Conservation (phyloP, 768 basidiomycete genomes). For the Crucibulum laeve region DNA sequence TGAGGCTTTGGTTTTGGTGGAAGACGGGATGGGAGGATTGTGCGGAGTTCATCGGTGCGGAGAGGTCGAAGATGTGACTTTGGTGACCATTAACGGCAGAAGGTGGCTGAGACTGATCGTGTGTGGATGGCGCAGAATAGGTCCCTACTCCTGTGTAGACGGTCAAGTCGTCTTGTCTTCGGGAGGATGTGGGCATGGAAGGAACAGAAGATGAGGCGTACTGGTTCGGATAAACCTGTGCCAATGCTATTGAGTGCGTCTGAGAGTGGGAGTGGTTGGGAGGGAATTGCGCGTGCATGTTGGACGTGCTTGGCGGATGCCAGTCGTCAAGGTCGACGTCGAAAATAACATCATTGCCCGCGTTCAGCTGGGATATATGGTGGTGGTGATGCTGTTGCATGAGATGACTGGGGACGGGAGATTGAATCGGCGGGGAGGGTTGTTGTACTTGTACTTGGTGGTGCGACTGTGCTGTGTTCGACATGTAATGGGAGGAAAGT, state of each 20-base stretch:
- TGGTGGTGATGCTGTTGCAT: slow-evolving; percentile 12
- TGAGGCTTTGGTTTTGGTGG: not conserved
- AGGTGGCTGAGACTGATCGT: not conserved
- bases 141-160: slow-evolving; percentile 7
- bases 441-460: slow-evolving; percentile 6
- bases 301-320: slow-evolving; percentile 9
- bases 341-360: slow-evolving; percentile 12
- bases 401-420: slow-evolving; percentile 17
- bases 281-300: slow-evolving; percentile 2
- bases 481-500: not conserved
- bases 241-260: slow-evolving; percentile 3
- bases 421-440: slow-evolving; percentile 17
- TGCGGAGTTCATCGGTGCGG: not conserved
- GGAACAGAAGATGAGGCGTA: slow-evolving; percentile 5
- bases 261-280: slow-evolving; percentile 7
- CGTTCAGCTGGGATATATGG: slow-evolving; percentile 10
- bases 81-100: slow-evolving; percentile 6
- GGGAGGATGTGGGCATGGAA: slow-evolving; percentile 3
- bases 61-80: slow-evolving; percentile 5
- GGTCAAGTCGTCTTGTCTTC: slow-evolving; percentile 18
- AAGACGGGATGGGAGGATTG: slow-evolving; percentile 2
- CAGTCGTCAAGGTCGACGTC: slow-evolving; percentile 23
- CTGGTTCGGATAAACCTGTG: slow-evolving; percentile 8
- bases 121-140: slow-evolving; percentile 2
- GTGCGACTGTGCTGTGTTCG: too few relatives aligned